phyloP scores from a whole-genome alignment of 306 rosid species.

The barrel medic (Medicago truncatula) region MtrunA17r5.0-ANR NC_053048.1:2770501-2771000 shows the following conservation, averaged over 20 bases:
- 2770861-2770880: neutral
- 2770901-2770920: no score
- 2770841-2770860: constrained; percentile 3
- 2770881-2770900: neutral
- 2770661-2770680: constrained; percentile 4
- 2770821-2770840: constrained; percentile 5
- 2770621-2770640: neutral
- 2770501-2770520: neutral
- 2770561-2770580: neutral
- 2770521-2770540: neutral
- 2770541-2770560: constrained; percentile 13
- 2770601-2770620: constrained; percentile 16
- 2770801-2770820: neutral
- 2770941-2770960: no score
- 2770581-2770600: constrained; percentile 4
- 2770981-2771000: no score
- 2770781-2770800: constrained; percentile 16
- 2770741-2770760: constrained; percentile 9
- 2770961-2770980: no score
- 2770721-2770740: neutral
- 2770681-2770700: constrained; percentile 19
- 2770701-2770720: constrained; percentile 8
- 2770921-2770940: no score
- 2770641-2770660: constrained; percentile 11
- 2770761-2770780: constrained; percentile 8